phyloP scores from a whole-genome alignment of 2,329 filamentous ascomycete genomes.

The Didymella arachidicola region DNA sequence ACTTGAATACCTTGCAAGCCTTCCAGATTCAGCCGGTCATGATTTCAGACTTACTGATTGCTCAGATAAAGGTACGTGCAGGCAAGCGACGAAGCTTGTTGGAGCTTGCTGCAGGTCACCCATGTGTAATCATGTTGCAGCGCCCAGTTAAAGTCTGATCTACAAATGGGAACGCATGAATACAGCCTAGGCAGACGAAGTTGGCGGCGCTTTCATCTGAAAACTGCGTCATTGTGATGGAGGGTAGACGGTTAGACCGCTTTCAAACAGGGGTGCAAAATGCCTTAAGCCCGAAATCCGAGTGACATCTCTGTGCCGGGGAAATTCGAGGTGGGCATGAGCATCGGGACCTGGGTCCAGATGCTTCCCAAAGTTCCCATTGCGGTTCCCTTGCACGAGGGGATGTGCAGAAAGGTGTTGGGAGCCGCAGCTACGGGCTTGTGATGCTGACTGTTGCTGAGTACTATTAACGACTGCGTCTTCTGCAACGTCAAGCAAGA shows the following conservation, averaged over 20 bases:
- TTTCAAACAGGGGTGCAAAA: slow-evolving; percentile 9
- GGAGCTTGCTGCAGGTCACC: slow-evolving; percentile 9
- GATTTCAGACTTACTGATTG: slow-evolving; percentile 17
- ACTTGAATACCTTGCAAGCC: not conserved
- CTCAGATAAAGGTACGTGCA: slow-evolving; percentile 5
- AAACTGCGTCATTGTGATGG: slow-evolving; percentile 17
- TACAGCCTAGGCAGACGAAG: slow-evolving; percentile 2
- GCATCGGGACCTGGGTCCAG: not conserved
- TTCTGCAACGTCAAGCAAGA: not conserved
- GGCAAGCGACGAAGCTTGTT: slow-evolving; percentile 12
- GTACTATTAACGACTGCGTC: not conserved
- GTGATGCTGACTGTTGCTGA: slow-evolving; percentile 8
- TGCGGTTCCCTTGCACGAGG: not conserved
- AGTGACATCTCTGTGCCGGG: slow-evolving; percentile 8
- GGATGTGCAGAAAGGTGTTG: not conserved
- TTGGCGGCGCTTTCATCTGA: not conserved
- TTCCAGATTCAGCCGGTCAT: slow-evolving; percentile 18
- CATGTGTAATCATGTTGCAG: slow-evolving; percentile 5
- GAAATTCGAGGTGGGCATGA: slow-evolving; percentile 1
- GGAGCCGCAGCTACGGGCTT: not conserved
- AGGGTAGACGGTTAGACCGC: slow-evolving; percentile 12
- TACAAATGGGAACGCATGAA: slow-evolving; percentile 10
- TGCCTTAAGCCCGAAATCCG: slow-evolving; percentile 4
- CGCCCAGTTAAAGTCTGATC: not conserved
- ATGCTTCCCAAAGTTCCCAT: not conserved